Evolutionary conservation across 1,284 basidiomycete species (phyloP).

Genomic region (Boletus semigastroideus): DNA sequence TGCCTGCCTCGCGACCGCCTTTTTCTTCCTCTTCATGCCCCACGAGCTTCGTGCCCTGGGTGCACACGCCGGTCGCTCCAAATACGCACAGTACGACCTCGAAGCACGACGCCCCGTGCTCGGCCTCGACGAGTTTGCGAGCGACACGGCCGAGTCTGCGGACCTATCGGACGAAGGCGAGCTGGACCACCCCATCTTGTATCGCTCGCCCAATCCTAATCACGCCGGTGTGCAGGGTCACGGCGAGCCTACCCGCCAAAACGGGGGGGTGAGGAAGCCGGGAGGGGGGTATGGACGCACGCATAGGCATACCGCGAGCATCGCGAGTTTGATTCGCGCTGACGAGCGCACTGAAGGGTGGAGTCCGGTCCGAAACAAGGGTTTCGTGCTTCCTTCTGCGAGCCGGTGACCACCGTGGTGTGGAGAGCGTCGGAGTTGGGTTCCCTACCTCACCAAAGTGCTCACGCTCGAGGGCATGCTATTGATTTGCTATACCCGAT

Average conservation of each 20-base stretch:
- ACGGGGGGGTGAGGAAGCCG: slow-evolving; percentile 19
- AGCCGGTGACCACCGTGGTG: slow-evolving; percentile 13
- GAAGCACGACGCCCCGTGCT: slow-evolving; percentile 36
- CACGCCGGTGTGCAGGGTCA: slow-evolving; percentile 9
- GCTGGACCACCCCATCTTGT: slow-evolving; percentile 60
- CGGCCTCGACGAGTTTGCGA: slow-evolving; percentile 48
- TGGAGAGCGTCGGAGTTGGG: background rate
- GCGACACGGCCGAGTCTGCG: slow-evolving; percentile 48
- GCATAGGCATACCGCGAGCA: slow-evolving; percentile 77
- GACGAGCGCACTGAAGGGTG: slow-evolving; percentile 75
- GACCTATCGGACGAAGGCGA: slow-evolving; percentile 55
- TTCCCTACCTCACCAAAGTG: background rate
- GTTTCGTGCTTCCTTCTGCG: slow-evolving; percentile 44
- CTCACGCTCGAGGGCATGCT: background rate
- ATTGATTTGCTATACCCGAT: slow-evolving; percentile 17
- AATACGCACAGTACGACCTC: slow-evolving; percentile 75
- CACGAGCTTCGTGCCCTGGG: slow-evolving; percentile 65
- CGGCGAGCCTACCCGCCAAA: slow-evolving; percentile 18
- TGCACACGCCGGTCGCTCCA: slow-evolving; percentile 43
- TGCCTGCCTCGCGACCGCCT: slow-evolving; percentile 83
- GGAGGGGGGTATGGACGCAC: slow-evolving; percentile 34
- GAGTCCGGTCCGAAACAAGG: slow-evolving; percentile 60
- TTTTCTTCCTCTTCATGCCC: slow-evolving; percentile 89
- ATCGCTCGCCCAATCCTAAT: slow-evolving; percentile 57
- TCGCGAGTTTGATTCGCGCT: slow-evolving; percentile 73